Evolutionary conservation across 306 rosid genomes (phyloP), one percentile per base, ranked within the genome.

Genomic region (Mimosa pudica): DNA sequence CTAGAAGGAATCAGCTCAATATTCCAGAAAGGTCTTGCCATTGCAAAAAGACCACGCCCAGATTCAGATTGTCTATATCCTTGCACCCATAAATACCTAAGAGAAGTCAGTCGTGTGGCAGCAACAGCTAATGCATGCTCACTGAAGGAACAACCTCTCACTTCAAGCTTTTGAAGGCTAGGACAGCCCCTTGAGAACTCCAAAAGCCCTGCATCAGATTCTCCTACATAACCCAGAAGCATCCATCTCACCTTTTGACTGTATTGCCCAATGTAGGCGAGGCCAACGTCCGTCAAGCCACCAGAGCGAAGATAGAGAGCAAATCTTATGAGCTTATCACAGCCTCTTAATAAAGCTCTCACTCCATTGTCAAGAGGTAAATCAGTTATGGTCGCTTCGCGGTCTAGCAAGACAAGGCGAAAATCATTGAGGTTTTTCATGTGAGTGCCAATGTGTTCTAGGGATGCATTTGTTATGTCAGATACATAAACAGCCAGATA

Each of bases 71-170:
- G 88, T 54, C 90, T 82, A 65, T 92, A 92, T 1, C 98, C 98
- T 80, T 95, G 98, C 77, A 95, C 98, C 98, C 98, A 95, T 36
- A 95, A 75, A 76, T 95, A 95, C 90, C 97, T 91, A 8, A 92
- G 89, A 64, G 96, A 89, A 77, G 88, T 79, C 46, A 95, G 83
- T 33, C 73, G 89, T 70, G 82, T 81, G n/a, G 91, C 98, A 41
- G 98, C 89, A 77, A 61, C 38, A 65, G 98, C 95, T 9, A 92
- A 81, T 5, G 98, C 98, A 13, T 54, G 74, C 86, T 90, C 98
- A 7, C 96, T 92, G 85, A 95, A 92, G 70, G 86, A 85, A 49
- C 98, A 95, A 13, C 98, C 95, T 79, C 98, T 92, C 92, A 95
- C 84, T 79, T 95, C 98, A 7, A 95, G 91, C 75, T 89, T 95